Evolutionary conservation across 768 basidiomycete genomes (phyloP).

Genomic region (Tephrocybe sp.): DNA sequence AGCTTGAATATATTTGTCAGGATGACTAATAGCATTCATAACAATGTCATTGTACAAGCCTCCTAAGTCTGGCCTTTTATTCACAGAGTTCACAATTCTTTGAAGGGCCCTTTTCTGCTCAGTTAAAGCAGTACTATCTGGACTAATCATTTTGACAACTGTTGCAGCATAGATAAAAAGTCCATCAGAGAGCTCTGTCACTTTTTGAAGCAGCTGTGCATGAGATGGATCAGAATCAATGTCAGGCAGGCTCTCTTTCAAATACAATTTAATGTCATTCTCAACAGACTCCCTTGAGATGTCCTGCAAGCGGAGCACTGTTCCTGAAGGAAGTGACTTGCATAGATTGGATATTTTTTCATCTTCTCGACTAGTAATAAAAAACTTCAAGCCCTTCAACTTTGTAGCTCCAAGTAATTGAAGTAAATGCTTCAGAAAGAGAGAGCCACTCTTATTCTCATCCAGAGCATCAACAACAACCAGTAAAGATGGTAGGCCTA

Average conservation of each 20-base stretch:
- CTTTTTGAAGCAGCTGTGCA: not conserved
- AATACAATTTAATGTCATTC: not conserved
- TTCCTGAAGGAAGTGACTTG: not conserved
- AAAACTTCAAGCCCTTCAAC: not conserved
- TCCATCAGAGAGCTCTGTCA: not conserved
- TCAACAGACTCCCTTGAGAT: not conserved
- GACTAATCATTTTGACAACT: not conserved
- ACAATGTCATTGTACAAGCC: slow-evolving; percentile 1
- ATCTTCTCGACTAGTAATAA: not conserved
- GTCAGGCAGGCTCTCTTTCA: not conserved
- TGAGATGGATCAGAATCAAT: not conserved
- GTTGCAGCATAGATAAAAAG: not conserved
- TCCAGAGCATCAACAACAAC: too few species aligned
- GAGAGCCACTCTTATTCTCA: not conserved
- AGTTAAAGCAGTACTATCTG: not conserved
- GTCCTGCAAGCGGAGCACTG: not conserved
- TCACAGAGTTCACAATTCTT: not conserved
- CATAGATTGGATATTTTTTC: not conserved
- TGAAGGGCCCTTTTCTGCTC: not conserved
- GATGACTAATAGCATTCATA: not conserved
- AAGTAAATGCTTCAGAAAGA: not conserved
- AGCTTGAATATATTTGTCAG: not conserved
- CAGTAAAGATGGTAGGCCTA: not conserved
- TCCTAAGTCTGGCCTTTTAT: not conserved
- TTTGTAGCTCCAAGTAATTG: not conserved